phyloP scores from a whole-genome alignment of 2,329 filamentous ascomycete genomes.

The Arthrobotrys entomopaga region DNA sequence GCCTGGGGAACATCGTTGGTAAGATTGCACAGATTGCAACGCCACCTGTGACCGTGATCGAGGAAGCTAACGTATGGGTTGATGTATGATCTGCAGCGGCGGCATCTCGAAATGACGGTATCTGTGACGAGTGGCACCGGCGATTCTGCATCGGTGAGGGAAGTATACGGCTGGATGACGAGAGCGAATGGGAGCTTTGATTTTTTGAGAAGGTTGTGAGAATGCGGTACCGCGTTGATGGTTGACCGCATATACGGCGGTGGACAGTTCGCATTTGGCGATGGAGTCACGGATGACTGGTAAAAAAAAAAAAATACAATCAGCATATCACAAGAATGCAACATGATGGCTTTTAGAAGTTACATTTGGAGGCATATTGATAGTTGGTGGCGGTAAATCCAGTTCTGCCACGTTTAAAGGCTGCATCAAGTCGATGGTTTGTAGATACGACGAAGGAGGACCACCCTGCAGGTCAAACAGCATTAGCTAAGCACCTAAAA shows the following conservation, averaged over 20 bases:
- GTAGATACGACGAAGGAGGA: slow-evolving; percentile 45
- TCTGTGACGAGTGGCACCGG: slow-evolving; percentile 91
- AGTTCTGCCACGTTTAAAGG: slow-evolving; percentile 94
- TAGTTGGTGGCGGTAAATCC: slow-evolving; percentile 88
- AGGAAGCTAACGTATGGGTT: slow-evolving; percentile 97
- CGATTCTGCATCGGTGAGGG: slow-evolving; percentile 92
- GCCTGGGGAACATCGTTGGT: slow-evolving; percentile 99
- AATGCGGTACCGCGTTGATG: slow-evolving; percentile 91
- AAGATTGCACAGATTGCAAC: slow-evolving; percentile 99
- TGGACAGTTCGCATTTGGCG: slow-evolving; percentile 88
- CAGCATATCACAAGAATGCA: slow-evolving; percentile 40
- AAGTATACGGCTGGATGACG: slow-evolving; percentile 93
- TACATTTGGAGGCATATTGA: slow-evolving; percentile 90
- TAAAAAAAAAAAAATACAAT: not conserved
- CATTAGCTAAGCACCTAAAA: slow-evolving; percentile 23
- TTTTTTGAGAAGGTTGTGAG: slow-evolving; percentile 92
- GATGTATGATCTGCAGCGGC: slow-evolving; percentile 95
- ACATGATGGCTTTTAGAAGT: not conserved
- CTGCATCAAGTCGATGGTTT: slow-evolving; percentile 79
- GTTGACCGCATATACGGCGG: slow-evolving; percentile 96
- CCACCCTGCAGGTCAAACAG: slow-evolving; percentile 16
- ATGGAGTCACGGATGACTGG: slow-evolving; percentile 71
- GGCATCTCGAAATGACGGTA: slow-evolving; percentile 95
- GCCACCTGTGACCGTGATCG: slow-evolving; percentile 96
- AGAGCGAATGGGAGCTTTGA: slow-evolving; percentile 94